Conservation (phyloP, 805 yeast species). For the Millerozyma acaciae region DNA sequence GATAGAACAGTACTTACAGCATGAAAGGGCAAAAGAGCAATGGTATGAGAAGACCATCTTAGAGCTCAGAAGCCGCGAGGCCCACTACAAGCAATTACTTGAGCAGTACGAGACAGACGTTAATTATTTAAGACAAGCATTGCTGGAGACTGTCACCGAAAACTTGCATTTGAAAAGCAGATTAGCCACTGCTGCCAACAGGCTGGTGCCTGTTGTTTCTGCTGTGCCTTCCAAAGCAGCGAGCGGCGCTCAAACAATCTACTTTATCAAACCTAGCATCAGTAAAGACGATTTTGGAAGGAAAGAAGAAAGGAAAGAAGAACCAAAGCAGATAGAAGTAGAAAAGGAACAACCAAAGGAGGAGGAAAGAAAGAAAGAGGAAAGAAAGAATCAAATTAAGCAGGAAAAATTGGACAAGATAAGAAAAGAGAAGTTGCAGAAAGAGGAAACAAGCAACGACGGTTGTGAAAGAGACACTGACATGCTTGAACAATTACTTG, state of each 20-base stretch:
- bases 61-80: not conserved
- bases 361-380: conserved; percentile 1
- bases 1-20: not conserved
- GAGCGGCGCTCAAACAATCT: too few species aligned
- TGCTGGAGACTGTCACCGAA: too few species aligned
- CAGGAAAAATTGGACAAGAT: conserved; percentile 3
- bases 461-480: too few species aligned
- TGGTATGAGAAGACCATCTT: not conserved
- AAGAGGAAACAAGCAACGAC: not conserved
- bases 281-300: not conserved
- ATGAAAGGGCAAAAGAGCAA: not conserved
- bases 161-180: too few species aligned
- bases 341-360: not conserved
- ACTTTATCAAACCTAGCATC: not conserved
- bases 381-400: conserved; percentile 2
- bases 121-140: too few species aligned
- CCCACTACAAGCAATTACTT: too few species aligned
- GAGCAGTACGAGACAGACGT: too few species aligned
- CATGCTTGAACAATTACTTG: too few species aligned
- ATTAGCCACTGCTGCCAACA: too few species aligned
- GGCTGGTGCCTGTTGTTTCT: too few species aligned
- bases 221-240: too few species aligned
- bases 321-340: not conserved
- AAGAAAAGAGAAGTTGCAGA: conserved; percentile 4
- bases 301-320: conserved; percentile 2